These are phyloP conservation scores for Cladophialophora chaetospira DNA, from an alignment of 2,329 filamentous ascomycete genomes.

Conservation along the genomic window DNA sequence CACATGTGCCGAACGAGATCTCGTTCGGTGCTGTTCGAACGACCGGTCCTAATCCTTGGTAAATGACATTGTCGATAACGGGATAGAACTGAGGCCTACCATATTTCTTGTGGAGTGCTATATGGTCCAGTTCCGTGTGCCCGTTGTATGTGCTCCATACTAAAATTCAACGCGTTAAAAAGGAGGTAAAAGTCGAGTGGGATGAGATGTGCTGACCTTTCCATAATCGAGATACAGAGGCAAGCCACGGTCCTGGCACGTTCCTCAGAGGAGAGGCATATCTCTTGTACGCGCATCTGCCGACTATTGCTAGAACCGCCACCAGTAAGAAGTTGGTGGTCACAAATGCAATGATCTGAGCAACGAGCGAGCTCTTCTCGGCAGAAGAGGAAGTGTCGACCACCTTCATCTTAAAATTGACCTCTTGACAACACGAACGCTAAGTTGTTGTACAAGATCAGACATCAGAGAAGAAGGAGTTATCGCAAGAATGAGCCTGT, in stretches of 20 bases:
- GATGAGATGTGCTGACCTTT: slow-evolving; percentile 18
- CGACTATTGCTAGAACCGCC: slow-evolving; percentile 12
- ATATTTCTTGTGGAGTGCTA: slow-evolving; percentile 43
- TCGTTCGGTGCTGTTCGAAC: slow-evolving; percentile 54
- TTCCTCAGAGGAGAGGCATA: slow-evolving; percentile 48
- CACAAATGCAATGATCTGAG: slow-evolving; percentile 16
- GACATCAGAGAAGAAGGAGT: neutral
- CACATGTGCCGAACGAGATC: slow-evolving; percentile 50
- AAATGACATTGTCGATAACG: neutral
- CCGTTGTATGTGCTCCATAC: slow-evolving; percentile 43
- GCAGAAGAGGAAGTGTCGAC: slow-evolving; percentile 2
- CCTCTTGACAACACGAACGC: neutral
- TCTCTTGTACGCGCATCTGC: slow-evolving; percentile 40
- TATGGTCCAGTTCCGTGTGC: slow-evolving; percentile 42
- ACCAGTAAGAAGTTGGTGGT: slow-evolving; percentile 25
- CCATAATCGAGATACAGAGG: slow-evolving; percentile 46
- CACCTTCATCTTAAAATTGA: slow-evolving; percentile 4
- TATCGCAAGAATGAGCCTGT: neutral
- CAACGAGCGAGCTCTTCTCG: slow-evolving; percentile 13
- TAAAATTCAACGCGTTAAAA: slow-evolving; percentile 24
- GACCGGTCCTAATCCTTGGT: slow-evolving; percentile 41
- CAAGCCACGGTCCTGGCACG: slow-evolving; percentile 46
- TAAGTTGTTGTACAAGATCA: neutral
- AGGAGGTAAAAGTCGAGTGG: neutral
- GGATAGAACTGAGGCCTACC: slow-evolving; percentile 10